These are phyloP conservation scores for Talaromyces rugulosus DNA, from an alignment of 2,329 filamentous ascomycete species.

Conservation along the genomic window DNA sequence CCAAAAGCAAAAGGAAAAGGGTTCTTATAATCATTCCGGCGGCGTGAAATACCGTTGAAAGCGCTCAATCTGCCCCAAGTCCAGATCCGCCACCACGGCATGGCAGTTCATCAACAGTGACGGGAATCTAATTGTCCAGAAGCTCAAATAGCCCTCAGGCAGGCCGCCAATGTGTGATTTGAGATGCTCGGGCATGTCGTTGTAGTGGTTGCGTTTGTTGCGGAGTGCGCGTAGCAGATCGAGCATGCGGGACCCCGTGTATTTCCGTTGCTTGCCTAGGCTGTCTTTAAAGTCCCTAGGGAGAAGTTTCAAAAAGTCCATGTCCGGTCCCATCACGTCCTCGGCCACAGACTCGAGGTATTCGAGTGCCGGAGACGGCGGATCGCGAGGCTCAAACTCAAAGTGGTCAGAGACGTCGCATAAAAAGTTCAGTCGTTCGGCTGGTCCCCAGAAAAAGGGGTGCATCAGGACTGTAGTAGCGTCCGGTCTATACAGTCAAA, in stretches of 20 bases:
- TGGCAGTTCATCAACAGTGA: slow-evolving; percentile 74
- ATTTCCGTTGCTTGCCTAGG: slow-evolving; percentile 90
- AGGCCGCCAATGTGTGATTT: slow-evolving; percentile 69
- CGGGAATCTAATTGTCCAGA: slow-evolving; percentile 79
- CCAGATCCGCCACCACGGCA: slow-evolving; percentile 64
- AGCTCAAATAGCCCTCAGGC: slow-evolving; percentile 75
- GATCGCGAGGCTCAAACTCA: slow-evolving; percentile 84
- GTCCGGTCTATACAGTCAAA: slow-evolving; percentile 50
- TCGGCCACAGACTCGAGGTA: slow-evolving; percentile 51
- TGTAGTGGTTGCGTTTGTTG: slow-evolving; percentile 97
- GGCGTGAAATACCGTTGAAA: slow-evolving; percentile 41
- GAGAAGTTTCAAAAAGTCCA: slow-evolving; percentile 73
- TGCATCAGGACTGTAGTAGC: slow-evolving; percentile 81
- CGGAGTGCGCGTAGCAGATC: slow-evolving; percentile 83
- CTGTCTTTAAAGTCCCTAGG: slow-evolving; percentile 82
- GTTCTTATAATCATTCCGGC: slow-evolving; percentile 20
- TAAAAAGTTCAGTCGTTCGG: slow-evolving; percentile 86
- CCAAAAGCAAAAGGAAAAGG: neutral
- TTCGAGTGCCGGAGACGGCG: slow-evolving; percentile 64
- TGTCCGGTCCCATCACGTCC: slow-evolving; percentile 48
- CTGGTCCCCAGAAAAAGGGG: slow-evolving; percentile 92
- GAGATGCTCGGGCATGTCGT: slow-evolving; percentile 83
- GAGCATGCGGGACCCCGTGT: slow-evolving; percentile 76
- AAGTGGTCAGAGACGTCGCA: slow-evolving; percentile 96
- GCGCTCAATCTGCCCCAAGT: slow-evolving; percentile 46